Percentiles rank a stretch among this genome's conserved stretches.
These are phyloP conservation scores for Dioszegia crocea DNA, from an alignment of 768 basidiomycete species.

Conservation along the genomic window DNA sequence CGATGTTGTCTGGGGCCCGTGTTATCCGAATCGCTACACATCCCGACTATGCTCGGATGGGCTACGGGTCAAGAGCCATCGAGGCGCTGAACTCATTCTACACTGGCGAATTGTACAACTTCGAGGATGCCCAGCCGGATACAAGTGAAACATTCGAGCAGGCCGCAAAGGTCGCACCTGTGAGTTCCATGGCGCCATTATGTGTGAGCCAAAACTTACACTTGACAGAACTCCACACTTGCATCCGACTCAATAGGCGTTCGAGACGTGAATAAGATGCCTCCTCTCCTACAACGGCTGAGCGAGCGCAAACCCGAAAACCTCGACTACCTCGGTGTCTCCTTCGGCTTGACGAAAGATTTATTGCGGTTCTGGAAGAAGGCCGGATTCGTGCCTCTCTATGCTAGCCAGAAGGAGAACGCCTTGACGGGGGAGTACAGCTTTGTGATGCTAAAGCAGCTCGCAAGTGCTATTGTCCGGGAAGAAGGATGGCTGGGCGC, in stretches of 20 bases:
- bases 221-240: slow-evolving; percentile 56
- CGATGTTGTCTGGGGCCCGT: slow-evolving; percentile 80
- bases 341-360: slow-evolving; percentile 84
- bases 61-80: slow-evolving; percentile 86
- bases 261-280: slow-evolving; percentile 73
- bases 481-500: slow-evolving; percentile 77
- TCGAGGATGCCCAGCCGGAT: slow-evolving; percentile 63
- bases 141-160: slow-evolving; percentile 62
- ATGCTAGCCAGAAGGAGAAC: slow-evolving; percentile 86
- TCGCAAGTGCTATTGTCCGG: slow-evolving; percentile 60
- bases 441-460: slow-evolving; percentile 86
- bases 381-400: slow-evolving; percentile 82
- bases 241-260: slow-evolving; percentile 72
- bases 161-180: slow-evolving; percentile 48
- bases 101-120: slow-evolving; percentile 82
- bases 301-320: slow-evolving; percentile 83
- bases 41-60: slow-evolving; percentile 97
- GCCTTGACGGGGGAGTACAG: slow-evolving; percentile 96
- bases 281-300: slow-evolving; percentile 83
- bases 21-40: slow-evolving; percentile 91
- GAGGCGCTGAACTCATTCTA: slow-evolving; percentile 84
- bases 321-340: slow-evolving; percentile 92
- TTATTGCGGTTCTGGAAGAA: slow-evolving; percentile 95
- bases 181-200: slow-evolving; percentile 7
- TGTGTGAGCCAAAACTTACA: not conserved